phyloP scores from a whole-genome alignment of 2,329 filamentous ascomycete species.

The Aspergillus proliferans region DNA sequence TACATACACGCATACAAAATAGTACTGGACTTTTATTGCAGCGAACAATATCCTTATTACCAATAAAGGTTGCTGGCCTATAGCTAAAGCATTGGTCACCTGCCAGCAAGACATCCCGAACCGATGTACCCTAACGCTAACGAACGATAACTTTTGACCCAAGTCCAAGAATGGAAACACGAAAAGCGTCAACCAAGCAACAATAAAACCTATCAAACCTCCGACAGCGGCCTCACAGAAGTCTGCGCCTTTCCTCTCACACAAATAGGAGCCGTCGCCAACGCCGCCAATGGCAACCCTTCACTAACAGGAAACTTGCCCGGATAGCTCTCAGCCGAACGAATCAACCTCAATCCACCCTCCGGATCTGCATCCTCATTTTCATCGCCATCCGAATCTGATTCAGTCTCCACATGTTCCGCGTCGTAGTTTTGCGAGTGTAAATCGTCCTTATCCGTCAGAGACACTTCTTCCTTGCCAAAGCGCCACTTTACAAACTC shows the following conservation, averaged over 20 bases:
- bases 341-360: slow-evolving; percentile 7
- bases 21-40: too few relatives aligned
- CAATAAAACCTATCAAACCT: slow-evolving; percentile 8
- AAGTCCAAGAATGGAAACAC: neutral
- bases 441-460: too few relatives aligned
- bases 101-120: too few relatives aligned
- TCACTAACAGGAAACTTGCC: slow-evolving; percentile 30
- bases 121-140: too few relatives aligned
- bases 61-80: too few relatives aligned
- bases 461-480: too few relatives aligned
- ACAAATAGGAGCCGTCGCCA: slow-evolving; percentile 19
- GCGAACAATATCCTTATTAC: too few relatives aligned
- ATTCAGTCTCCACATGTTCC: neutral
- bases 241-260: slow-evolving; percentile 19
- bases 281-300: slow-evolving; percentile 16
- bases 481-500: too few relatives aligned
- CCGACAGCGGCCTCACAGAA: slow-evolving; percentile 26
- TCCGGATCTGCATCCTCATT: slow-evolving; percentile 8
- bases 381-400: slow-evolving; percentile 6
- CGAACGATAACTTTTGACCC: too few relatives aligned
- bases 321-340: slow-evolving; percentile 26
- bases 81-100: too few relatives aligned
- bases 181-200: too few relatives aligned
- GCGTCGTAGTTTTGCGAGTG: neutral
- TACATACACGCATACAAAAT: too few relatives aligned